Evolutionary conservation across 768 basidiomycete species (phyloP), one percentile per base, ranked within the genome.

Genomic region (Collybia sp.): DNA sequence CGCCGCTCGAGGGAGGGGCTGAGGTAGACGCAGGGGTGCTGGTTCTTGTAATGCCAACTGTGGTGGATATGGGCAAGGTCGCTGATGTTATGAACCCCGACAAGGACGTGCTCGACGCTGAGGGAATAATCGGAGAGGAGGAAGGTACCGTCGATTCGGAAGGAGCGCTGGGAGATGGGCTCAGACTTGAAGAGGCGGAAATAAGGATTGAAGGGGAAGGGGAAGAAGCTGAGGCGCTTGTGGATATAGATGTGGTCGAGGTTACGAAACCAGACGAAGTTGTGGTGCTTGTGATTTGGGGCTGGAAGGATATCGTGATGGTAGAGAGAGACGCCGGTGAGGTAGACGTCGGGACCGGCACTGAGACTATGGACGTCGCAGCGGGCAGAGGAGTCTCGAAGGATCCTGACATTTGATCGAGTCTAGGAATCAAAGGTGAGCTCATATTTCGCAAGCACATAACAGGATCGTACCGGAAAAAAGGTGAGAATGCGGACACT

Each of bases 331-430:
- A 54, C 13, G 71, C 53, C 31, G 57, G 49, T 0, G 65, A 50
- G 20, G 55, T 62, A 0, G 70, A 55, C 40, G 78, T 60, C 2
- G 76, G 65, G 6, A 66, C 54, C 6, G 71, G 69, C 5, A 71
- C 60, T 31, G 77, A 57, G 17, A 73, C 66, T 19, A 67, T 40
- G 16, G 73, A 66, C 37, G 75, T 79, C 30, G 77, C 74, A 38
- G 73, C 68, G 1, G 77, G 58, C 30, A 79, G 59, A 13, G 80
- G 76, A 1, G 67, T 60, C 18, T 65, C 57, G 55, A 81, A 77
- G 19, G 77, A 76, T 41, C 85, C 85, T 11, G 67, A 68, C 84
- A 87, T 85, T 33, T 69, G 68, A 32, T 67, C 60, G 19, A 87
- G 65, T 3, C 81, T 86, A 51, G 10, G 17, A 17, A 46, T n/a